Evolutionary conservation across 2,329 filamentous ascomycete genomes (phyloP), one percentile per base, ranked within the genome.

Genomic region (Trichoderma aggressivum): DNA sequence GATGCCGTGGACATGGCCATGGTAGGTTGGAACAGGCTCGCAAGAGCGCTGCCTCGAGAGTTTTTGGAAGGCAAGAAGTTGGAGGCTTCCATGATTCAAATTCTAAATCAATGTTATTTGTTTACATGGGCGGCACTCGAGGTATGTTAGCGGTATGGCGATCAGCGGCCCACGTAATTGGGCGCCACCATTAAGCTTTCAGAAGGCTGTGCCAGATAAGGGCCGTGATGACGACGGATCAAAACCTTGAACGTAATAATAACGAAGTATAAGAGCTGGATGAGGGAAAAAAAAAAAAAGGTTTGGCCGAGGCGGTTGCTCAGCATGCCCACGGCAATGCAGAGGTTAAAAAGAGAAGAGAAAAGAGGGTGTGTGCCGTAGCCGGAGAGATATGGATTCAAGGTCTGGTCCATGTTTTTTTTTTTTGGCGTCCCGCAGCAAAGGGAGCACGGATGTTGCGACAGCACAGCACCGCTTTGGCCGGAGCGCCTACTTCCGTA

Each of bases 1-100:
- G 83, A 76, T 78, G 86, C 88, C 75, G 84, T 76, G 71, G 86
- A 79, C 86, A 90, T 88, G 74, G 75, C 59, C 60, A 70, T 70
- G 59, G 80, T 70, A 28, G 55, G 64, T 30, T 53, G 58, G 50
- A 71, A 64, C 50, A 70, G 70, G 64, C 71, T 69, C 60, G 66
- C 64, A 72, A 64, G 60, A 63, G 56, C 62, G 61, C 36, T 55
- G 68, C 59, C 47, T 21, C 68, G 68, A 21, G 30, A 4, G 24
- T 55, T n/a, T 70, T 64, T 70, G 21, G 68, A 55, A 21, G 56
- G 36, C 30, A 69, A 30, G 43, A 61, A 30, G 50, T 61, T 69
- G 70, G 47, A 60, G 64, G 50, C 63, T 18, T 71, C 39, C 58
- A 60, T 59, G 30, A n/a, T 59, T 5, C 56, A 34, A 21, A 34